Conservation (phyloP, 2,329 filamentous ascomycete species). For the Paramyrothecium roridum region DNA sequence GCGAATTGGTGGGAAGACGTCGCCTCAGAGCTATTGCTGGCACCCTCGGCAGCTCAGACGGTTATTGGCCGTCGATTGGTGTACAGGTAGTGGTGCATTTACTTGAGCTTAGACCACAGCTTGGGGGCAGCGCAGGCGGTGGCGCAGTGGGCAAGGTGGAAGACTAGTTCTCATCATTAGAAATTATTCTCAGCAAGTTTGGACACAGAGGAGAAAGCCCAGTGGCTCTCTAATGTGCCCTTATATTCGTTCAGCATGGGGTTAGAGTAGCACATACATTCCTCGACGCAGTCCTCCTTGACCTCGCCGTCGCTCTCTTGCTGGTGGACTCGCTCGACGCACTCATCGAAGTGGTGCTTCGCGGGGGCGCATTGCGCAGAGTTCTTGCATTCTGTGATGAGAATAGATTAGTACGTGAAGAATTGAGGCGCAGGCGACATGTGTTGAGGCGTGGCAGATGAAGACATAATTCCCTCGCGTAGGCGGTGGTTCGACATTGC, state of each 20-base stretch:
- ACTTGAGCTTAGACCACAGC: constrained; percentile 91
- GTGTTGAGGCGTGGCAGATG: constrained; percentile 5
- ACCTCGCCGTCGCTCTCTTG: constrained; percentile 66
- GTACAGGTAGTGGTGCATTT: constrained; percentile 37
- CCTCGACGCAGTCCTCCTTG: constrained; percentile 96
- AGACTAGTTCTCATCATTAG: constrained; percentile 60
- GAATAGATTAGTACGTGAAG: neutral
- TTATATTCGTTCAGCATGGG: constrained; percentile 1
- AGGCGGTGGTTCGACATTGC: neutral
- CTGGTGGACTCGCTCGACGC: constrained; percentile 79
- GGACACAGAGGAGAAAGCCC: too few species aligned
- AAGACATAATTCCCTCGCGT: constrained; percentile 16
- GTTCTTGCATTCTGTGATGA: constrained; percentile 75
- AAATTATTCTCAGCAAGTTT: neutral
- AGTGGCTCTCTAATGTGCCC: too few species aligned
- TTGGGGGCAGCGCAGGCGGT: constrained; percentile 91
- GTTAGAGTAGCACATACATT: constrained; percentile 71
- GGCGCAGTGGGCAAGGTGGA: constrained; percentile 97
- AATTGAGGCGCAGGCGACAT: neutral
- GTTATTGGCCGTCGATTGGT: constrained; percentile 1
- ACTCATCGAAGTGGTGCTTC: constrained; percentile 99
- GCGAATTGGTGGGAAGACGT: neutral
- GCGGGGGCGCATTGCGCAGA: constrained; percentile 78
- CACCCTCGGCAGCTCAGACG: too few species aligned
- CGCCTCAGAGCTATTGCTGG: neutral